Percentiles rank a stretch among this genome's conserved stretches.
Conservation (phyloP, 2,329 filamentous ascomycete species). For the Fusarium protoensiforme region DNA sequence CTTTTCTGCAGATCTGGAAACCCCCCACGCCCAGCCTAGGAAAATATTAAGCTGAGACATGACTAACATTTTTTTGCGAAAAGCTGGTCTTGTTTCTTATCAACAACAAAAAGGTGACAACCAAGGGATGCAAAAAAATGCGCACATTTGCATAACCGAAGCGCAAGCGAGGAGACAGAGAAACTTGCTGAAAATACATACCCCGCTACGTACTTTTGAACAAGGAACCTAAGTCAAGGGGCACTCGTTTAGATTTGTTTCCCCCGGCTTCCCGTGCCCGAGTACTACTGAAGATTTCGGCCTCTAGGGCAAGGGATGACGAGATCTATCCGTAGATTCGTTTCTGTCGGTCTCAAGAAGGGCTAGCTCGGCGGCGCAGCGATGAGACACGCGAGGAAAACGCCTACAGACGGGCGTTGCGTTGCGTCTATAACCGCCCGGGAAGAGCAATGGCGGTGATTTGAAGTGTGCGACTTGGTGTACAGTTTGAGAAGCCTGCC, state of each 20-base stretch:
- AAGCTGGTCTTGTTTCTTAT: not conserved
- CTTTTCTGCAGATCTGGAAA: not conserved
- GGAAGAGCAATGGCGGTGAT: not conserved
- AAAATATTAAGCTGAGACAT: constrained; percentile 10
- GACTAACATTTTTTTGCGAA: not conserved
- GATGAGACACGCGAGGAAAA: not conserved
- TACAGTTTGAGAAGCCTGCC: not conserved
- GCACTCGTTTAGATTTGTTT: not conserved
- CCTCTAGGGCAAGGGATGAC: not conserved
- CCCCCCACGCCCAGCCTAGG: not conserved
- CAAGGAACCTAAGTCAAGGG: not conserved
- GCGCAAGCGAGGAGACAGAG: not conserved
- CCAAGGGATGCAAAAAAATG: not conserved
- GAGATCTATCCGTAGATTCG: not conserved
- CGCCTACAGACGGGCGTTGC: not conserved
- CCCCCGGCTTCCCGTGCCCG: not conserved
- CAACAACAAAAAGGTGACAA: not conserved
- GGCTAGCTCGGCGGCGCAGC: not conserved
- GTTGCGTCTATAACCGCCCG: not conserved
- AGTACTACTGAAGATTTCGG: not conserved
- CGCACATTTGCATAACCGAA: not conserved
- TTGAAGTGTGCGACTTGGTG: not conserved
- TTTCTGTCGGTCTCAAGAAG: not conserved
- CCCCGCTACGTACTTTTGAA: not conserved
- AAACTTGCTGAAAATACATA: not conserved